Conservation (phyloP, 2,329 filamentous ascomycete species). For the Penicillium sp. region DNA sequence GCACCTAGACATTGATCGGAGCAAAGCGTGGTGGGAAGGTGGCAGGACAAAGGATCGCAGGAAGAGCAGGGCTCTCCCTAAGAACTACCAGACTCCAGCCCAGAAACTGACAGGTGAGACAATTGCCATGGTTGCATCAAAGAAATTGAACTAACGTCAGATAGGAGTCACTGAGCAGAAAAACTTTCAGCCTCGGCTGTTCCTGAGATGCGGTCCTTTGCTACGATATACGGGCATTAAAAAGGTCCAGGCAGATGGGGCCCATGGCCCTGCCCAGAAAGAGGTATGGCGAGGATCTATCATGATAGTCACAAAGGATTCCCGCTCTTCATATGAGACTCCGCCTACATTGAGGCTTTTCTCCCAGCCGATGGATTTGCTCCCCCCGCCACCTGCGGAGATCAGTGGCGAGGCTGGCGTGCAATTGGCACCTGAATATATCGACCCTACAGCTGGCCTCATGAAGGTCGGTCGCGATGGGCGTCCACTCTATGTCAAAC, state of each 20-base stretch:
- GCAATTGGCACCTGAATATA: conserved; percentile 68
- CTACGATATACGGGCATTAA: conserved; percentile 87
- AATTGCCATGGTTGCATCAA: not conserved
- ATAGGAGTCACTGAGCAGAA: conserved; percentile 53
- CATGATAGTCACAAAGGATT: conserved; percentile 91
- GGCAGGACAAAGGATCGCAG: conserved; percentile 48
- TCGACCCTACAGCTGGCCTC: conserved; percentile 85
- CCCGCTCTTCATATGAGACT: conserved; percentile 77
- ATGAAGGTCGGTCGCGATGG: conserved; percentile 81
- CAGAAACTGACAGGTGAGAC: conserved; percentile 35
- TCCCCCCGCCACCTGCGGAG: conserved; percentile 72
- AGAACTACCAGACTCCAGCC: conserved; percentile 33
- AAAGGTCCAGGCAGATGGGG: conserved; percentile 39
- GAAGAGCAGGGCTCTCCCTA: conserved; percentile 45
- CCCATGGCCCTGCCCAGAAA: conserved; percentile 50
- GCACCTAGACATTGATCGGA: conserved; percentile 47
- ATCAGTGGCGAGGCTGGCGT: conserved; percentile 59
- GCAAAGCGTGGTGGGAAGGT: conserved; percentile 75
- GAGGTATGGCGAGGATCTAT: conserved; percentile 91
- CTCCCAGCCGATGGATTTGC: conserved; percentile 76
- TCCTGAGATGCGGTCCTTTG: conserved; percentile 85
- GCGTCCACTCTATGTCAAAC: conserved; percentile 81
- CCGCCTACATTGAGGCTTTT: conserved; percentile 77
- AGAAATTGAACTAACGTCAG: conserved; percentile 10
- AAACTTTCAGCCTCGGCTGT: conserved; percentile 77